These are phyloP conservation scores for Allium fistulosum DNA, from an alignment of 106 monocot species.

Conservation along the genomic window DNA sequence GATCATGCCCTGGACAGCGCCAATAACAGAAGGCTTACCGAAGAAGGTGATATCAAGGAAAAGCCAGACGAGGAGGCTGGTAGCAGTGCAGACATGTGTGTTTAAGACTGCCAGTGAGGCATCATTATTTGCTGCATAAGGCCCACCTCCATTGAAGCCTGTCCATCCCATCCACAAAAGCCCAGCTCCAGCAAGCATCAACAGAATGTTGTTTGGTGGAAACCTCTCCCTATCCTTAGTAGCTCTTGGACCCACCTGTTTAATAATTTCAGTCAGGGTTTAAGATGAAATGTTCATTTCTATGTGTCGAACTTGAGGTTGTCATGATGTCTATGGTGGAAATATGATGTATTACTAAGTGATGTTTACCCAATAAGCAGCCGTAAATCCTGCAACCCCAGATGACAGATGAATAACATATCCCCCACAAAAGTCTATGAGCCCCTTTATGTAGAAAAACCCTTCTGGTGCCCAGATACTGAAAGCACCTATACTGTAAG, in stretches of 20 bases:
- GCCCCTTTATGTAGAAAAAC: constrained; percentile 2
- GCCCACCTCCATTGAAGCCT: constrained; percentile 9
- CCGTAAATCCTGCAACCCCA: constrained; percentile 12
- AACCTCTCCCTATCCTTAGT: constrained; percentile 7
- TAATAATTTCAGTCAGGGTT: no score
- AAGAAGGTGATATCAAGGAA: constrained; percentile 9
- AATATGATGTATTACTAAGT: no score
- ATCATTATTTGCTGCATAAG: background rate
- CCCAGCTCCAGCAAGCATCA: constrained; percentile 5
- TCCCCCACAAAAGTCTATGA: constrained; percentile 12
- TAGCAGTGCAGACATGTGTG: constrained; percentile 7
- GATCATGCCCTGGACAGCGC: constrained; percentile 22
- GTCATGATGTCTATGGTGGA: background rate
- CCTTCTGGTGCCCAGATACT: constrained; percentile 7
- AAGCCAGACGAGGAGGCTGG: constrained; percentile 17
- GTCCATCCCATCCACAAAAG: constrained; percentile 13
- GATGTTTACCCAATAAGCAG: constrained; percentile 12
- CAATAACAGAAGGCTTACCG: constrained; percentile 11
- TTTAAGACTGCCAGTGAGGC: constrained; percentile 9
- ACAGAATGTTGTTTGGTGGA: constrained; percentile 6
- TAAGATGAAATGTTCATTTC: no score
- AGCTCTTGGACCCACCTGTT: constrained; percentile 6
- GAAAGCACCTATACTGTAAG: constrained; percentile 4
- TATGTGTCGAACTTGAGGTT: no score
- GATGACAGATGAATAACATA: constrained; percentile 9